Conservation (phyloP, 2,329 filamentous ascomycete genomes). For the Claviceps africana region DNA sequence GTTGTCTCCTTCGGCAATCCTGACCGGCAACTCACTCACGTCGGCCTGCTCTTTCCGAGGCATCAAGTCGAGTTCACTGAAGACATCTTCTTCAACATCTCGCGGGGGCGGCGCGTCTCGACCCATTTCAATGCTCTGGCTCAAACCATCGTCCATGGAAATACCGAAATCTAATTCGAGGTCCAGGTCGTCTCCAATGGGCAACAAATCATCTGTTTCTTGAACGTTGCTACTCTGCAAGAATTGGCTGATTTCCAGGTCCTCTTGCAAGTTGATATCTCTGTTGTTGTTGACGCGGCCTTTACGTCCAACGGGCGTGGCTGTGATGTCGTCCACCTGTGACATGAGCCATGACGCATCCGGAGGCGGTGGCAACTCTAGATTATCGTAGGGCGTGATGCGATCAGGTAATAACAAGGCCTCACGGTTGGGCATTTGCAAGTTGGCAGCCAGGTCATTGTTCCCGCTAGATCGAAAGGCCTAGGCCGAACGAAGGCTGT, state of each 20-base stretch:
- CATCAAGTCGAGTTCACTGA: slow-evolving; percentile 48
- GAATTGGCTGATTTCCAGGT: slow-evolving; percentile 65
- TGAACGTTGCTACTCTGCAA: slow-evolving; percentile 50
- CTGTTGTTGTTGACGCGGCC: slow-evolving; percentile 44
- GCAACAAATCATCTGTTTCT: slow-evolving; percentile 44
- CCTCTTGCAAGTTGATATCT: slow-evolving; percentile 55
- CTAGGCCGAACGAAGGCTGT: slow-evolving; percentile 33
- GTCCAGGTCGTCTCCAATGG: slow-evolving; percentile 53
- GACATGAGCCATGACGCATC: slow-evolving; percentile 76
- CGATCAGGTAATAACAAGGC: slow-evolving; percentile 81
- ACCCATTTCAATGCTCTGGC: slow-evolving; percentile 70
- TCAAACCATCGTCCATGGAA: slow-evolving; percentile 52
- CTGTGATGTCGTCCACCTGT: slow-evolving; percentile 50
- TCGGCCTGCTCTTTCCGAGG: slow-evolving; percentile 40
- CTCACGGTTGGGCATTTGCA: slow-evolving; percentile 70
- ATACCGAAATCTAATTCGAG: slow-evolving; percentile 64
- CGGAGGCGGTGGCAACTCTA: slow-evolving; percentile 65
- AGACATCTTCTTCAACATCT: slow-evolving; percentile 55
- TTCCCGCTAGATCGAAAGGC: slow-evolving; percentile 90
- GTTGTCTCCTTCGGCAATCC: slow-evolving; percentile 49
- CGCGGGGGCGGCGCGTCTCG: slow-evolving; percentile 65
- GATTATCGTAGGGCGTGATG: slow-evolving; percentile 79
- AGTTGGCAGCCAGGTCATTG: slow-evolving; percentile 79
- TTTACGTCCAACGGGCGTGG: slow-evolving; percentile 40
- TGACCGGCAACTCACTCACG: slow-evolving; percentile 42